phyloP scores from a whole-genome alignment of 1,284 basidiomycete genomes.

The Sporisorium scitamineum region DNA sequence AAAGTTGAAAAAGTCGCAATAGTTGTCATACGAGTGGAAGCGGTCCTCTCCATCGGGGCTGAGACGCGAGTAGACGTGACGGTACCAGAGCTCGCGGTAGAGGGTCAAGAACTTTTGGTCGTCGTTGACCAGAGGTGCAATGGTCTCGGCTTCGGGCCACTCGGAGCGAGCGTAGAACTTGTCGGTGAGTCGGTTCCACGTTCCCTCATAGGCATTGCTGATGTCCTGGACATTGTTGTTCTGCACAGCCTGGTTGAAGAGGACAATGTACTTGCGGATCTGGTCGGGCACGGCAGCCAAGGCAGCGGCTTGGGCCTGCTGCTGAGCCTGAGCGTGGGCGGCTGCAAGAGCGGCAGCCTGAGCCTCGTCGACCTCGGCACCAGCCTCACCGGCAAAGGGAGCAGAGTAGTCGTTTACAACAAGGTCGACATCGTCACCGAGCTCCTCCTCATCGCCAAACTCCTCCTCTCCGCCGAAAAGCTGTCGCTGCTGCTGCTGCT shows the following conservation, averaged over 20 bases:
- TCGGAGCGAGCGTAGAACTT: constrained; percentile 93
- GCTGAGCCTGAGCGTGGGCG: constrained; percentile 58
- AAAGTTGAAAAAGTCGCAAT: constrained; percentile 97
- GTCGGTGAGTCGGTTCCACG: constrained; percentile 95
- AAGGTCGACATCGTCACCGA: constrained; percentile 58
- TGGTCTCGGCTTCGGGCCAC: constrained; percentile 97
- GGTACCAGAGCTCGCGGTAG: constrained; percentile 92
- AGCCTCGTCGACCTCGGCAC: constrained; percentile 45
- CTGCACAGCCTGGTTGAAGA: constrained; percentile 66
- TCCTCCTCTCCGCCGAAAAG: constrained; percentile 57
- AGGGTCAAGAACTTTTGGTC: constrained; percentile 82
- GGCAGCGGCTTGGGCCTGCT: constrained; percentile 61
- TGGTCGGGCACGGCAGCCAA: constrained; percentile 65
- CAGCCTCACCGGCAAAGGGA: constrained; percentile 30
- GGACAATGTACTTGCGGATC: constrained; percentile 67
- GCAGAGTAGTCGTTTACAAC: constrained; percentile 50
- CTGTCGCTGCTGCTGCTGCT: constrained; percentile 52
- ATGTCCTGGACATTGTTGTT: constrained; percentile 75
- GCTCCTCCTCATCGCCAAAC: constrained; percentile 53
- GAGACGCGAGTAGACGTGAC: constrained; percentile 92
- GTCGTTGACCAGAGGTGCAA: constrained; percentile 82
- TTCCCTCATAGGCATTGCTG: constrained; percentile 90
- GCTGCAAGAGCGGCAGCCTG: constrained; percentile 57
- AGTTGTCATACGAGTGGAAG: constrained; percentile 98
- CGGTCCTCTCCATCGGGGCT: constrained; percentile 96